A percentile compares a stretch with the other conserved stretches of the same genome.
Conservation (phyloP, 2,329 filamentous ascomycete genomes). For the Exophiala bonariae region DNA sequence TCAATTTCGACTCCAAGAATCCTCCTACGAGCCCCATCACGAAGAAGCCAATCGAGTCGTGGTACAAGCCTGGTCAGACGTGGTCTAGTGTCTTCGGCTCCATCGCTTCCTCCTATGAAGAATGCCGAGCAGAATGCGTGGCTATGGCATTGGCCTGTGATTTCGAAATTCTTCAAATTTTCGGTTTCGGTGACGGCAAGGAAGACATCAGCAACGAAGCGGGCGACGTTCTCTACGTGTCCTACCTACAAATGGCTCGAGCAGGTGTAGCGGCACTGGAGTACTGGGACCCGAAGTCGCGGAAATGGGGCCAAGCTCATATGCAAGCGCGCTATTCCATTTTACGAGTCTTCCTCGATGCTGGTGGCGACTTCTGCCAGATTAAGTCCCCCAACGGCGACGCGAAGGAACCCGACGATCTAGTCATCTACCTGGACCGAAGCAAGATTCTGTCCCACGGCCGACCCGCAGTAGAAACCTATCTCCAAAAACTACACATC, state of each 20-base stretch:
- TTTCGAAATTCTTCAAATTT: slow-evolving; percentile 84
- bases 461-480: slow-evolving; percentile 77
- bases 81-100: slow-evolving; percentile 92
- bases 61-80: slow-evolving; percentile 93
- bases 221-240: slow-evolving; percentile 82
- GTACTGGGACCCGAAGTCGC: slow-evolving; percentile 88
- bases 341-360: slow-evolving; percentile 72
- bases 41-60: slow-evolving; percentile 74
- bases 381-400: slow-evolving; percentile 58
- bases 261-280: slow-evolving; percentile 87
- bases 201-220: slow-evolving; percentile 63
- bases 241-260: slow-evolving; percentile 90
- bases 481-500: slow-evolving; percentile 87
- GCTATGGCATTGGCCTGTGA: slow-evolving; percentile 90
- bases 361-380: slow-evolving; percentile 82
- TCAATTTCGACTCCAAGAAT: slow-evolving; percentile 83
- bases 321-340: slow-evolving; percentile 92
- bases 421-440: slow-evolving; percentile 80
- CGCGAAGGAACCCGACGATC: slow-evolving; percentile 72
- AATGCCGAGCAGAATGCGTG: slow-evolving; percentile 91
- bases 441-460: slow-evolving; percentile 83
- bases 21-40: slow-evolving; percentile 80
- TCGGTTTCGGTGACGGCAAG: slow-evolving; percentile 78
- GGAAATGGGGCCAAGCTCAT: slow-evolving; percentile 91
- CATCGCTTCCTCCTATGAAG: slow-evolving; percentile 85